phyloP scores from a whole-genome alignment of 495 filamentous ascomycete genomes.

The Ramalina intermedia region DNA sequence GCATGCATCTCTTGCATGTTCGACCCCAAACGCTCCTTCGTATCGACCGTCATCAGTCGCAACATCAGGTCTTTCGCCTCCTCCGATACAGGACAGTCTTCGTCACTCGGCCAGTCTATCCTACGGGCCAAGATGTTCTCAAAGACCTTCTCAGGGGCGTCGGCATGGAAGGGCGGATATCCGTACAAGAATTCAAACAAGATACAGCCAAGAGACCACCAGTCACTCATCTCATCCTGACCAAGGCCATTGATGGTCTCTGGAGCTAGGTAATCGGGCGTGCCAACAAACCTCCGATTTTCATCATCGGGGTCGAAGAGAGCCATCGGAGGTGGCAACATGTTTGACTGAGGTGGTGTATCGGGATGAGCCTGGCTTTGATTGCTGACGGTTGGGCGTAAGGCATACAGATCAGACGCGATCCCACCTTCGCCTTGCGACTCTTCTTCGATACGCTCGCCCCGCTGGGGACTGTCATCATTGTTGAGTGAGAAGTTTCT shows the following conservation, averaged over 20 bases:
- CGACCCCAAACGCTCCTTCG: conserved; percentile 63
- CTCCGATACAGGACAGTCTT: conserved; percentile 44
- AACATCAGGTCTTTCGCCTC: conserved; percentile 92
- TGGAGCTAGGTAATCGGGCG: conserved; percentile 91
- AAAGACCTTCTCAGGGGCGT: conserved; percentile 84
- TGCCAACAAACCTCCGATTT: conserved; percentile 87
- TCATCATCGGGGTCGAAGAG: conserved; percentile 92
- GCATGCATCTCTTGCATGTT: conserved; percentile 67
- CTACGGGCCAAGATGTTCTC: conserved; percentile 83
- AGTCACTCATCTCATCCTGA: conserved; percentile 96
- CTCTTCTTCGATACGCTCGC: conserved; percentile 52
- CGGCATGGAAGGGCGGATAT: conserved; percentile 84
- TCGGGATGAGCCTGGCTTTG: conserved; percentile 26
- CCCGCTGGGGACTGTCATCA: conserved; percentile 36
- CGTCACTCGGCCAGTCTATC: conserved; percentile 76
- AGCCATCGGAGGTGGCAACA: conserved; percentile 91
- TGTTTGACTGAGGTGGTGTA: conserved; percentile 57
- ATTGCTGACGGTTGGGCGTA: conserved; percentile 47
- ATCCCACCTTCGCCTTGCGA: conserved; percentile 47
- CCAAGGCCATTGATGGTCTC: conserved; percentile 91
- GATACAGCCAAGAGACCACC: conserved; percentile 98
- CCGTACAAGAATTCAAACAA: conserved; percentile 93
- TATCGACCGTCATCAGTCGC: conserved; percentile 69
- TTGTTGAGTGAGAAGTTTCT: conserved; percentile 59
- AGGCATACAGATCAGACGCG: conserved; percentile 55